Percentiles rank a stretch among this genome's conserved stretches.
phyloP scores from a whole-genome alignment of 2,329 filamentous ascomycete species.

The Pseudogymnoascus sp. region DNA sequence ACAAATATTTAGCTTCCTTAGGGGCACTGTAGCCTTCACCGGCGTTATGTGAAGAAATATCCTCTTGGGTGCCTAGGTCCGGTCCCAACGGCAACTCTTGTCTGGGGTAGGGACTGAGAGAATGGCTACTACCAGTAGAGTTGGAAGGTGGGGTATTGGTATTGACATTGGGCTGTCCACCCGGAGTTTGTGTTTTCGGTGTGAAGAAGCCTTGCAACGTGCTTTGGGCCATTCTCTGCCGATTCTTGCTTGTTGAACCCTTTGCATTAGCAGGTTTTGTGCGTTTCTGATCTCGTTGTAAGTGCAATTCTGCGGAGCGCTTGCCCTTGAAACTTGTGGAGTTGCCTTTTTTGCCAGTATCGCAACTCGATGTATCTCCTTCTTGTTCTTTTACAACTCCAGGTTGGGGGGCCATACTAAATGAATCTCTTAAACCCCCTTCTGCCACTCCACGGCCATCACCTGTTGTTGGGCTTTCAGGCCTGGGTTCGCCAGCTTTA shows the following conservation, averaged over 20 bases:
- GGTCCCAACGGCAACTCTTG: background rate
- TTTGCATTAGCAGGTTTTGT: constrained; percentile 38
- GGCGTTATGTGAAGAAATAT: background rate
- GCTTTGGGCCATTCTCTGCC: constrained; percentile 37
- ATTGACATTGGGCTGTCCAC: background rate
- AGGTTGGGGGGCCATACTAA: background rate
- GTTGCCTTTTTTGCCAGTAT: constrained; percentile 20
- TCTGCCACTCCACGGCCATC: background rate
- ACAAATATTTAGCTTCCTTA: background rate
- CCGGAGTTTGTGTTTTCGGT: constrained; percentile 38
- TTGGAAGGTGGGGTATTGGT: background rate
- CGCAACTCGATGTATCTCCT: background rate
- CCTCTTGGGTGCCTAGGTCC: background rate
- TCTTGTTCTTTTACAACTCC: background rate
- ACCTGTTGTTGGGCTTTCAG: background rate
- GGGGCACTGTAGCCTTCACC: background rate
- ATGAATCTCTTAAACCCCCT: background rate
- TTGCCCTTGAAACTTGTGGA: constrained; percentile 1
- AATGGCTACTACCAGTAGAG: background rate
- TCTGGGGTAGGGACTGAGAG: background rate
- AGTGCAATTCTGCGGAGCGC: constrained; percentile 11
- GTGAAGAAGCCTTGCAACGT: constrained; percentile 73
- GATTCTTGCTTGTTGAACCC: constrained; percentile 37
- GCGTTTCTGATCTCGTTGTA: constrained; percentile 39
- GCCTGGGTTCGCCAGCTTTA: constrained; percentile 13